Evolutionary conservation across 768 basidiomycete genomes (phyloP).

Genomic region (Kwoniella dejecticola): DNA sequence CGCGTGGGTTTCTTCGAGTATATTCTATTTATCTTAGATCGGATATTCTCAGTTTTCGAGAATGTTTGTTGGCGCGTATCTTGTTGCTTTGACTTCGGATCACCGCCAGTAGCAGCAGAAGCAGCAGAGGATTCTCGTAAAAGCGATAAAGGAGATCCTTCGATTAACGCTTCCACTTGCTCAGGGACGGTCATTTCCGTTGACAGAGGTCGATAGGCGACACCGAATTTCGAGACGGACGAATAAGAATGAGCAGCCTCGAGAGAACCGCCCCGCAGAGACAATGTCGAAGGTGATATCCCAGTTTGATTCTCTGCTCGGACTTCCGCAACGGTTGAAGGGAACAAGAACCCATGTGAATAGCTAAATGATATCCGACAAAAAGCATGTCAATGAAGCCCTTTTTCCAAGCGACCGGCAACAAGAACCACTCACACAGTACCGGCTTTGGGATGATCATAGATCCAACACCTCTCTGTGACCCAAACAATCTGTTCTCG

Average conservation of each 20-base stretch:
- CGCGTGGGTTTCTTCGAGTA: slow-evolving; percentile 44
- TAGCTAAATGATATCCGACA: slow-evolving; percentile 66
- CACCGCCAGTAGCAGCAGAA: not conserved
- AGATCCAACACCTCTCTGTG: slow-evolving; percentile 94
- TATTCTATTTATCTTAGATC: slow-evolving; percentile 20
- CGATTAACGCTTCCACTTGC: slow-evolving; percentile 87
- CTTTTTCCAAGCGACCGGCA: not conserved
- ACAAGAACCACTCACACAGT: slow-evolving; percentile 71
- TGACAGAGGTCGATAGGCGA: slow-evolving; percentile 70
- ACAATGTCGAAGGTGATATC: slow-evolving; percentile 48
- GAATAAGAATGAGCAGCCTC: slow-evolving; percentile 64
- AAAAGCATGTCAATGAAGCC: not conserved
- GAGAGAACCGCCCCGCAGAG: slow-evolving; percentile 51
- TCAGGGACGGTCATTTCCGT: slow-evolving; percentile 67
- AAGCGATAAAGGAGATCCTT: slow-evolving; percentile 81
- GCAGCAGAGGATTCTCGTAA: slow-evolving; percentile 54
- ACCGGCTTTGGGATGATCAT: slow-evolving; percentile 91
- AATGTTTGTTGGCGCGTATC: slow-evolving; percentile 18
- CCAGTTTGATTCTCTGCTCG: slow-evolving; percentile 58
- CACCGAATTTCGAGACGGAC: slow-evolving; percentile 81
- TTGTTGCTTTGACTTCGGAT: slow-evolving; percentile 24
- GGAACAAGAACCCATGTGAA: slow-evolving; percentile 92
- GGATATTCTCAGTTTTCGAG: slow-evolving; percentile 15
- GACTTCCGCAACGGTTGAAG: slow-evolving; percentile 76
- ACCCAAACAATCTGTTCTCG: slow-evolving; percentile 76